Percentiles rank a stretch among this genome's conserved stretches.
Evolutionary conservation across 2,329 filamentous ascomycete species (phyloP).

Genomic region (Diaporthe citrichinensis): DNA sequence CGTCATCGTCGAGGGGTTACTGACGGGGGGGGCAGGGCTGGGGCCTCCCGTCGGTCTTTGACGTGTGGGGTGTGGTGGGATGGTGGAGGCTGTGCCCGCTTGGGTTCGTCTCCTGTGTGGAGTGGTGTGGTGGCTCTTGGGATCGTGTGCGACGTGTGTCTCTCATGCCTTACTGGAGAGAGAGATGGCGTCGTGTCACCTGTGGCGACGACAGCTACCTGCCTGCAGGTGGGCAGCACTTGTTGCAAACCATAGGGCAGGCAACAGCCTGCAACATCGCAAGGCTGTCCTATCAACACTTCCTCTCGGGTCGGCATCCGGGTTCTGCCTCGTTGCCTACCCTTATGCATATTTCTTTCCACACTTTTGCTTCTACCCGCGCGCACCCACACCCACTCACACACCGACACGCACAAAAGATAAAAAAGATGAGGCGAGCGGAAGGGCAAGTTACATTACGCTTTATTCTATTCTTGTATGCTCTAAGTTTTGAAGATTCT

Average conservation of each 20-base stretch:
- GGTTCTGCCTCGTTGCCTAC: slow-evolving; percentile 21
- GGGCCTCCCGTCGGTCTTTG: not conserved
- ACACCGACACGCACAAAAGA: not conserved
- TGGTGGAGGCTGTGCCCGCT: not conserved
- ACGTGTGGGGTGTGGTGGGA: not conserved
- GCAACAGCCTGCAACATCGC: not conserved
- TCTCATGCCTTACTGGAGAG: not conserved
- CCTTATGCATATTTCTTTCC: not conserved
- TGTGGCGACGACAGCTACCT: slow-evolving; percentile 1
- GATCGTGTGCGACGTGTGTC: not conserved
- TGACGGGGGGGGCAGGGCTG: not conserved
- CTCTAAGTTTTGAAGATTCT: not conserved
- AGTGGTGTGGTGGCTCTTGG: not conserved
- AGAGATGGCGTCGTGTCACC: not conserved
- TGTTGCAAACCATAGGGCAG: not conserved
- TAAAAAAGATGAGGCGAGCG: not conserved
- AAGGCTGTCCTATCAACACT: slow-evolving; percentile 3
- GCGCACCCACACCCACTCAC: not conserved
- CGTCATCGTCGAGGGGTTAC: slow-evolving; percentile 31
- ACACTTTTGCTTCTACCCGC: not conserved
- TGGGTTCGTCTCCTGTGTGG: not conserved
- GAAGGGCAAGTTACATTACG: not conserved
- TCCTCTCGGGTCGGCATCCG: not conserved
- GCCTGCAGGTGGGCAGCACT: not conserved
- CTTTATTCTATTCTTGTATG: slow-evolving; percentile 21